A percentile compares a stretch with the other conserved stretches of the same genome.
Conservation (phyloP, 176 grass and related monocot species). For the Typha latifolia region DNA sequence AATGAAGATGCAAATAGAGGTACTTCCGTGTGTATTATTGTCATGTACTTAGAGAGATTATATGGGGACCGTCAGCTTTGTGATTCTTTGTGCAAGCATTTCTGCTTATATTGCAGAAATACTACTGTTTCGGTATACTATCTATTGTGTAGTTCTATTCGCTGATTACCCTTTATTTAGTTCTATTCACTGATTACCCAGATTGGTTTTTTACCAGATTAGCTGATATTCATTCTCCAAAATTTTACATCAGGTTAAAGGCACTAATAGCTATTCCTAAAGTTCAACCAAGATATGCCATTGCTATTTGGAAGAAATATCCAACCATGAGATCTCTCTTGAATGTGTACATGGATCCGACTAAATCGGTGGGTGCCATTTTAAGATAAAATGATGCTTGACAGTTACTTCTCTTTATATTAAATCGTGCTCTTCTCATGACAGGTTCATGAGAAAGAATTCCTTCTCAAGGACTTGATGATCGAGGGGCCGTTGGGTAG, state of each 20-base stretch:
- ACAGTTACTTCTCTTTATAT: background rate
- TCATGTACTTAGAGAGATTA: too few species aligned
- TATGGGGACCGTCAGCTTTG: too few species aligned
- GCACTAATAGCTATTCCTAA: slow-evolving; percentile 72
- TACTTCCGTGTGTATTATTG: too few species aligned
- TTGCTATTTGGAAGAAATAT: slow-evolving; percentile 74
- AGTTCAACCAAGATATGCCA: slow-evolving; percentile 45
- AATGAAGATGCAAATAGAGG: too few species aligned
- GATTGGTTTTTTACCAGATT: too few species aligned
- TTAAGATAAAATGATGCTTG: background rate
- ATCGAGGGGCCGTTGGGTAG: slow-evolving; percentile 36
- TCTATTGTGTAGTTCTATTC: too few species aligned
- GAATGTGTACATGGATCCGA: slow-evolving; percentile 77
- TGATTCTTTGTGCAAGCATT: too few species aligned
- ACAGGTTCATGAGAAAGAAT: slow-evolving; percentile 66
- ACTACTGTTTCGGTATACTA: too few species aligned
- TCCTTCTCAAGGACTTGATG: slow-evolving; percentile 59
- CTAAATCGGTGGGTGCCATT: slow-evolving; percentile 50
- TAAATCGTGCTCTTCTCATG: slow-evolving; percentile 16
- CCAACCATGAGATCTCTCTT: slow-evolving; percentile 71
- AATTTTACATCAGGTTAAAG: slow-evolving; percentile 49
- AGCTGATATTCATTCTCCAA: too few species aligned
- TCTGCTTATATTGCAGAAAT: too few species aligned
- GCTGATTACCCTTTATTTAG: too few species aligned
- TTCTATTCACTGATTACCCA: too few species aligned